These are phyloP conservation scores for Trypanosomatidae sp. DNA, from an alignment of 208 protist species.

Conservation along the genomic window DNA sequence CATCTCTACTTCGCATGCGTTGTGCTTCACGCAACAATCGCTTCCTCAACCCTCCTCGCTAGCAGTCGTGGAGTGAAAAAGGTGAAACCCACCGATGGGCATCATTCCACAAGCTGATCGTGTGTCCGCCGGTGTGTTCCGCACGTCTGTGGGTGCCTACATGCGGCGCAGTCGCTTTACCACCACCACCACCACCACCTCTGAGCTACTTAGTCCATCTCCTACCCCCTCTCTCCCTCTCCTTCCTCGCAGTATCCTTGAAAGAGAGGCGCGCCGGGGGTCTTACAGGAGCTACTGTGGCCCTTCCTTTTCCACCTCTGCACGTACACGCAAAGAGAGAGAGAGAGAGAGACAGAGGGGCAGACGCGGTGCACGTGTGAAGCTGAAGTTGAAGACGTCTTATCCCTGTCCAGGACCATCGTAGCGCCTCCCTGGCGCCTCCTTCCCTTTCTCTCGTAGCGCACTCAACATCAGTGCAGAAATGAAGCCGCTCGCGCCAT, in stretches of 20 bases:
- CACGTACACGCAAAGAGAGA: not conserved
- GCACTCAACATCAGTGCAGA: not conserved
- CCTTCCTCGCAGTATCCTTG: not conserved
- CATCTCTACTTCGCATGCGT: not conserved
- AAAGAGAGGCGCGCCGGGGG: not conserved
- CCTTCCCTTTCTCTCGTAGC: not conserved
- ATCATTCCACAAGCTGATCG: not conserved
- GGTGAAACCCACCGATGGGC: not conserved
- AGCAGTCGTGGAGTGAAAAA: not conserved
- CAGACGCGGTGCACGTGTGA: not conserved
- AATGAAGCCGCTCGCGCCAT: conserved; percentile 15
- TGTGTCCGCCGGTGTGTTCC: not conserved
- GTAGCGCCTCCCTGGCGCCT: not conserved
- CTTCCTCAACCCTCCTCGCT: not conserved
- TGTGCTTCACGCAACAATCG: not conserved
- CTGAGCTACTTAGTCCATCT: conserved; percentile 13
- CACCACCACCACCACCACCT: not conserved
- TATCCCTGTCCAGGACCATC: too few species aligned
- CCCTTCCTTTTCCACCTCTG: not conserved
- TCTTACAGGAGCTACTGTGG: not conserved
- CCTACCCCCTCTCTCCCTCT: not conserved
- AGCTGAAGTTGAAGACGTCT: not conserved
- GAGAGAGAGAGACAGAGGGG: not conserved
- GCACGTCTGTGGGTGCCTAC: not conserved
- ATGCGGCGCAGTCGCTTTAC: not conserved